Evolutionary conservation across 208 protist species (phyloP).

Genomic region (Angomonas desouzai): DNA sequence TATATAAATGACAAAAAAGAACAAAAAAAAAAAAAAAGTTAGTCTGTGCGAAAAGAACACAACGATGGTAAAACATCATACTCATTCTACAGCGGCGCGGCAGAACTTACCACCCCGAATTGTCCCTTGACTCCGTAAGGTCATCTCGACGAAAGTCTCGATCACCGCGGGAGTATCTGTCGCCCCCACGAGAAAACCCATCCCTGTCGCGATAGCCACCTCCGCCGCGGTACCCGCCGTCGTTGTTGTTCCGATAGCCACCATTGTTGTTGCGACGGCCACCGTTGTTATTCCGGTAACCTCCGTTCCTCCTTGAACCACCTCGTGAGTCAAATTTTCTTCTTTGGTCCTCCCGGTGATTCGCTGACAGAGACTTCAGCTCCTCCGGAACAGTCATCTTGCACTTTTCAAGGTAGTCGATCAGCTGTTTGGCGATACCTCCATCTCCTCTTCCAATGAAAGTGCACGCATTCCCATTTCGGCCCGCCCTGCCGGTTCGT

Average conservation of each 20-base stretch:
- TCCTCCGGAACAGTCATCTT: conserved; percentile 44
- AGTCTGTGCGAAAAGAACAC: too few species aligned
- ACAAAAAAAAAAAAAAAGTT: conserved; percentile 16
- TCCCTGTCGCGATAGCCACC: not conserved
- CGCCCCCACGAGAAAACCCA: too few species aligned
- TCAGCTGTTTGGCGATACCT: conserved; percentile 52
- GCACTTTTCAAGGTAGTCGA: conserved; percentile 68
- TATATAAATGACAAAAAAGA: not conserved
- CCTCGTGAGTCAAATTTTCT: conserved; percentile 7
- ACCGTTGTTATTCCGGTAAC: not conserved
- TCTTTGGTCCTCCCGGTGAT: conserved; percentile 16
- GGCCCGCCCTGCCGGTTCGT: conserved; percentile 90
- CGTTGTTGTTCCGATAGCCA: not conserved
- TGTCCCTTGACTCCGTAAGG: not conserved
- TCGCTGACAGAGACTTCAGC: conserved; percentile 42
- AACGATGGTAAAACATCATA: too few species aligned
- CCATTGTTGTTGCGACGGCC: not conserved
- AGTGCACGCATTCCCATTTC: conserved; percentile 75
- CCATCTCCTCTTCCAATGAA: conserved; percentile 69
- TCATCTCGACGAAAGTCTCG: not conserved
- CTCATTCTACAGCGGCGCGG: not conserved
- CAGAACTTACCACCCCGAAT: not conserved
- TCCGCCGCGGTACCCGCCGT: too few species aligned
- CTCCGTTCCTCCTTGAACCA: not conserved
- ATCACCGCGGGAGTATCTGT: not conserved